Base-by-base conservation (phyloP, 78 protist species). In the Mastigamoeba balamuthi region DNA sequence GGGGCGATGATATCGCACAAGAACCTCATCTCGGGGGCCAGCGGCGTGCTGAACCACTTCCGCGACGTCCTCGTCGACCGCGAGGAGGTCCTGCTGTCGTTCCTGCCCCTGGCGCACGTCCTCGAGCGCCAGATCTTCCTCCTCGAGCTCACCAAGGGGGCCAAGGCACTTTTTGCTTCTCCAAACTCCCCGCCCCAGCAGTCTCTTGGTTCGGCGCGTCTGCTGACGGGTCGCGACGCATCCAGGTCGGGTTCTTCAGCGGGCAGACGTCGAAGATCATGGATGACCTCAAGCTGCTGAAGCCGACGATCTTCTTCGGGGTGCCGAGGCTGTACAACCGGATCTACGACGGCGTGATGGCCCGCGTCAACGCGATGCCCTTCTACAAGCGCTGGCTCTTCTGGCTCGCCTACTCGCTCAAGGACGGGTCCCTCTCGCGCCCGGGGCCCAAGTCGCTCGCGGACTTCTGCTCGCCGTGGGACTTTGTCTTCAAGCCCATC, bases 321-420 rank as follows among this genome's bases (percentile, higher is more conserved):
- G 99, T 96, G 10, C 99, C 99, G 28, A 83, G 98, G 7, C 80
- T 96, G 29, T 83, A 80, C 90, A 92, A 84, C 78, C 78, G 91
- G 37, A 71, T 95, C 36, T 84, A 82, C 82, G 93, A 90, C 42
- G 75, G 78, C 53, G 77, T 82, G 36, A 52, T 71, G 83, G 69
- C 65, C 39, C 72, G 68, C 29, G 37, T 85, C 30, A 74, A 85
- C 63, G 40, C 17, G 30, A 70, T 42, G 1, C 33, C 64, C n/a
- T 69, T 69, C 81, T 33, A 74, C 38, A 84, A 76, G 72, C 65
- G 43, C 27, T 52, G 40, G 69, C 83, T 86, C 42, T 91, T 89
- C 86, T 53, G 4, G 27, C 69, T 70, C 58, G 94, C 84, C 44
- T 75, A 75, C 73, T 66, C 8, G 43, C 58, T 82, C n/a, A 92